A percentile compares a stretch with the other conserved stretches of the same genome.
Conservation (phyloP, 1,284 basidiomycete species). For the Heterobasidion annosum region DNA sequence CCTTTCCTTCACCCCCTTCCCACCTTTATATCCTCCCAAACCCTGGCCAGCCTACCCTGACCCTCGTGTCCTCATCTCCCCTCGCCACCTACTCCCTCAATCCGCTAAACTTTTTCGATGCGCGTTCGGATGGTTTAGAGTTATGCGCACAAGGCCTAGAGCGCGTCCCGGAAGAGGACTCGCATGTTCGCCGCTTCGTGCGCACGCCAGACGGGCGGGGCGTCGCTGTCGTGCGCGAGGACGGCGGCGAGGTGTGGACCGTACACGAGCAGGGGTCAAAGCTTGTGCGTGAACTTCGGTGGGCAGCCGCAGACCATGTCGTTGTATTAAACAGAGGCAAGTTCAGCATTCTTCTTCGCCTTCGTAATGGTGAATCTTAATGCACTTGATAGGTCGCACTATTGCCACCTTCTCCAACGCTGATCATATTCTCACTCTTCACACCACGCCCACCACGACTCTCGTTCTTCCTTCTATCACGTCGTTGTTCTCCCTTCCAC, state of each 20-base stretch:
- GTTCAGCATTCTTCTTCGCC: constrained; percentile 14
- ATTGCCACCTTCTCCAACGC: constrained; percentile 41
- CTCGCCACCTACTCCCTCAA: constrained; percentile 48
- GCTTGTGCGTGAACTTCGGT: constrained; percentile 33
- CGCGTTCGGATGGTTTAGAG: constrained; percentile 40
- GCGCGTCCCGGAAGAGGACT: constrained; percentile 35
- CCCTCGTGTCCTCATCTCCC: constrained; percentile 51
- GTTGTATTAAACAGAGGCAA: constrained; percentile 58
- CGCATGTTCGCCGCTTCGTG: constrained; percentile 49
- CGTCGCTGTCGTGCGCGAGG: constrained; percentile 51
- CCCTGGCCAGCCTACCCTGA: constrained; percentile 32
- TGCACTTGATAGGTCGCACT: constrained; percentile 16
- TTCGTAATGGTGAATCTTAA: background rate
- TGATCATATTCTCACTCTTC: constrained; percentile 35
- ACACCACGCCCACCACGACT: constrained; percentile 34
- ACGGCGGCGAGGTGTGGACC: constrained; percentile 57
- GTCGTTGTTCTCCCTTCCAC: constrained; percentile 57
- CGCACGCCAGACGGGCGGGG: constrained; percentile 71
- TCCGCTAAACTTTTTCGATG: constrained; percentile 50
- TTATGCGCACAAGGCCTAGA: constrained; percentile 29
- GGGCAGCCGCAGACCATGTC: constrained; percentile 49
- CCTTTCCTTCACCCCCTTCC: constrained; percentile 34
- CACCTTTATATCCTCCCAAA: constrained; percentile 49
- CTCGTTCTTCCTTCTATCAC: constrained; percentile 42
- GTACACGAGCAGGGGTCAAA: constrained; percentile 33